Conservation (phyloP, 768 basidiomycete species). For the Boletus pseudopeckii region DNA sequence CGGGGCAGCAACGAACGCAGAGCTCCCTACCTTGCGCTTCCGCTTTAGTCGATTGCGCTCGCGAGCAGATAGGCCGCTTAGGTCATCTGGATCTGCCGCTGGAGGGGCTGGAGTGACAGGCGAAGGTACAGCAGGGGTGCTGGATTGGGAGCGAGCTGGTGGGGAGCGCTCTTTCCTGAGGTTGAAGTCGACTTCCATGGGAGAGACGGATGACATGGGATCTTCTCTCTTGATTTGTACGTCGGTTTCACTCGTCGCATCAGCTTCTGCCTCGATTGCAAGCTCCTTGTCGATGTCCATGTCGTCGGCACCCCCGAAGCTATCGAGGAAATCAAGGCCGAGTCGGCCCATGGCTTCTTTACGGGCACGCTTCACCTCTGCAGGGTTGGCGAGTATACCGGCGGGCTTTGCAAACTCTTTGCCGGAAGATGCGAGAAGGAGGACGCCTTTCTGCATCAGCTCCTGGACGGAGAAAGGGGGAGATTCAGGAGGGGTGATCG, state of each 20-base stretch:
- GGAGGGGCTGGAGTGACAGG: slow-evolving; percentile 43
- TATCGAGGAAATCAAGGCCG: slow-evolving; percentile 83
- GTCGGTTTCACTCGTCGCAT: slow-evolving; percentile 43
- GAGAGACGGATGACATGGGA: slow-evolving; percentile 32
- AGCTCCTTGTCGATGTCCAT: slow-evolving; percentile 87
- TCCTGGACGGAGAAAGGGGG: slow-evolving; percentile 75
- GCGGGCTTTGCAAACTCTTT: slow-evolving; percentile 82
- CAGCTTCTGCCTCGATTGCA: slow-evolving; percentile 52
- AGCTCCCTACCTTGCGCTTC: slow-evolving; percentile 85
- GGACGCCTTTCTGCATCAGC: slow-evolving; percentile 68
- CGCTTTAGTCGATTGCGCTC: slow-evolving; percentile 93
- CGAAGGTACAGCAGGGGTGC: slow-evolving; percentile 45
- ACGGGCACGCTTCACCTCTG: slow-evolving; percentile 82
- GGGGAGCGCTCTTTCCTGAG: slow-evolving; percentile 39
- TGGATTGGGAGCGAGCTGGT: slow-evolving; percentile 42
- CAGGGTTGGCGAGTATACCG: slow-evolving; percentile 66
- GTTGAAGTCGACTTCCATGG: slow-evolving; percentile 45
- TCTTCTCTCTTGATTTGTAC: slow-evolving; percentile 39
- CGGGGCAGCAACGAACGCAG: slow-evolving; percentile 75
- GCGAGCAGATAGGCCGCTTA: slow-evolving; percentile 73
- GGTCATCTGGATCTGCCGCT: slow-evolving; percentile 40
- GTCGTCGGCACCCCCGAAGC: slow-evolving; percentile 65
- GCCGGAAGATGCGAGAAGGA: slow-evolving; percentile 88
- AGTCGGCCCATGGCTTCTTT: slow-evolving; percentile 87
- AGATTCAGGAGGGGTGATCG: slow-evolving; percentile 49